Percentiles rank a stretch among this genome's conserved stretches.
Evolutionary conservation across 371 early-diverging fungal genomes (phyloP).

Genomic region (Smittium mucronatum): DNA sequence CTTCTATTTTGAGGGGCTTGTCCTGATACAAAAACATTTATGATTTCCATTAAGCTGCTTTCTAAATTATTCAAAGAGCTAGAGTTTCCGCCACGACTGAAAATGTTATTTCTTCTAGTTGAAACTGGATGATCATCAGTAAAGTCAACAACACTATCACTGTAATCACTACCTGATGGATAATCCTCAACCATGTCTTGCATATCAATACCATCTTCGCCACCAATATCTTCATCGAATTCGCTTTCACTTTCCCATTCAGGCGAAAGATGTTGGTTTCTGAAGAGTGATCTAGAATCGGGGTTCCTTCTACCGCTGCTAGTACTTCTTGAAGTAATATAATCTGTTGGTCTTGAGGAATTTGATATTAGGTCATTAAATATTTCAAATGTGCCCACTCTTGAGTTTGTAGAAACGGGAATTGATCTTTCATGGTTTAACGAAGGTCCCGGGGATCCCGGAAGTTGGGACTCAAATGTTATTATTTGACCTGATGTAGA

Average conservation of each 20-base stretch:
- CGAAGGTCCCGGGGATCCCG: too few species aligned
- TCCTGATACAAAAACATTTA: constrained; percentile 1
- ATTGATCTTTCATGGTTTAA: too few species aligned
- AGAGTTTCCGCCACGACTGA: background rate
- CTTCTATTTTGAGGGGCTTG: background rate
- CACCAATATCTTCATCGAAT: constrained; percentile 41
- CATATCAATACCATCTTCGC: constrained; percentile 36
- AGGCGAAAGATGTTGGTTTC: background rate
- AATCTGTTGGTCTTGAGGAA: too few species aligned
- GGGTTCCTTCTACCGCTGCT: background rate
- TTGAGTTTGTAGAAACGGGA: too few species aligned
- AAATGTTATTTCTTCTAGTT: background rate
- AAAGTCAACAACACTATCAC: constrained; percentile 19
- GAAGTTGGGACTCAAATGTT: too few species aligned
- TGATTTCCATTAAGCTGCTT: background rate
- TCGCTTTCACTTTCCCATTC: constrained; percentile 25
- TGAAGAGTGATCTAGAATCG: background rate
- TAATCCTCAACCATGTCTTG: constrained; percentile 29
- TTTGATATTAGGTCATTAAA: too few species aligned
- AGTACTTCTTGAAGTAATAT: too few species aligned
- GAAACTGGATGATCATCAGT: background rate
- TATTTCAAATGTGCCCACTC: too few species aligned
- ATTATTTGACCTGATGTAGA: too few species aligned
- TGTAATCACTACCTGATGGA: constrained; percentile 18
- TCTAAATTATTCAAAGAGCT: constrained; percentile 20